A percentile compares a stretch with the other conserved stretches of the same genome.
Conservation (phyloP, 192 early-diverging fungal species). For the Backusella mclennaniae region DNA sequence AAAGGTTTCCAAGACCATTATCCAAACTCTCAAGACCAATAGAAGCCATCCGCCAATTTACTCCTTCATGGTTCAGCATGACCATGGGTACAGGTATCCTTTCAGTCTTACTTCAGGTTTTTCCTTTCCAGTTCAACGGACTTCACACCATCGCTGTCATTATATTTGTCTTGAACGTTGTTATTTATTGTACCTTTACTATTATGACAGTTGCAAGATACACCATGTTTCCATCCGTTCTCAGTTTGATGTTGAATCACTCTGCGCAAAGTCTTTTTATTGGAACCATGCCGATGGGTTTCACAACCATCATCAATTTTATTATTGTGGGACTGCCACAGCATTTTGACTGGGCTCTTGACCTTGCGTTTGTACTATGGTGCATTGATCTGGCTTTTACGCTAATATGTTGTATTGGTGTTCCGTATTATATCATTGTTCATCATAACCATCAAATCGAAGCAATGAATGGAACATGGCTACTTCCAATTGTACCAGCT, state of each 20-base stretch:
- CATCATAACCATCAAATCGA: conserved; percentile 45
- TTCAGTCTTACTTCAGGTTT: conserved; percentile 30
- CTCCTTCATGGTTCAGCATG: conserved; percentile 54
- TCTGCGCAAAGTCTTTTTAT: conserved; percentile 47
- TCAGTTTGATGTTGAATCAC: conserved; percentile 41
- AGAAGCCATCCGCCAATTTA: conserved; percentile 37
- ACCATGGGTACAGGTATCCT: conserved; percentile 54
- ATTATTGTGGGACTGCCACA: conserved; percentile 26
- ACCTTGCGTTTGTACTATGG: conserved; percentile 44
- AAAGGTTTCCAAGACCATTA: background rate
- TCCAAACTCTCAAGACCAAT: background rate
- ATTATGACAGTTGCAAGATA: conserved; percentile 34
- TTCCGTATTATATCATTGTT: conserved; percentile 42
- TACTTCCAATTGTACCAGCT: conserved; percentile 50
- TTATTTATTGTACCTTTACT: conserved; percentile 33
- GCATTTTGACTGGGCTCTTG: conserved; percentile 37
- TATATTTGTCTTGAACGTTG: conserved; percentile 38
- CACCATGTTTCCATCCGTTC: conserved; percentile 41
- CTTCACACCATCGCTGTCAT: conserved; percentile 41
- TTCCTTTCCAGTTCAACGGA: conserved; percentile 42
- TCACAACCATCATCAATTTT: conserved; percentile 41
- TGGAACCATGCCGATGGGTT: conserved; percentile 52
- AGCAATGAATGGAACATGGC: conserved; percentile 40
- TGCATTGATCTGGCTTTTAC: conserved; percentile 41
- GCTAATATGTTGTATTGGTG: conserved; percentile 27